Percentiles rank a stretch among this genome's conserved stretches.
Conservation (phyloP, 2,329 filamentous ascomycete species). For the Xylaria sp. region DNA sequence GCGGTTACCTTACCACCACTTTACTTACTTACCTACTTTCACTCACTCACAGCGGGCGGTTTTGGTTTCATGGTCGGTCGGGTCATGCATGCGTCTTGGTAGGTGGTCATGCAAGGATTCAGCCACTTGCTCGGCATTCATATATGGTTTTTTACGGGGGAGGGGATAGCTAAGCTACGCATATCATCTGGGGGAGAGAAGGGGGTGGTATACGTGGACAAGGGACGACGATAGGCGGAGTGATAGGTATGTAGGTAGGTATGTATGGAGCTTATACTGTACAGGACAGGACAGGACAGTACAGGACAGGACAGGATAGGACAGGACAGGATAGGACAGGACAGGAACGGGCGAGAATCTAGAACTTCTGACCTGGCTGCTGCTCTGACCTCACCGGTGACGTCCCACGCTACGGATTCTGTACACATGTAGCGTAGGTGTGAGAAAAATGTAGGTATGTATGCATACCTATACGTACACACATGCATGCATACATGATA, state of each 20-base stretch:
- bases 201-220: background rate
- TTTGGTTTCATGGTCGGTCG: constrained; percentile 8
- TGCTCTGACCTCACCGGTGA: constrained; percentile 6
- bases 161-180: no score
- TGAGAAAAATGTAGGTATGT: background rate
- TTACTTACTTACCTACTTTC: no score
- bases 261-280: no score
- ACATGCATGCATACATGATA: background rate
- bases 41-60: no score
- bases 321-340: no score
- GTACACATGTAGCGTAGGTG: constrained; percentile 11
- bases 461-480: background rate
- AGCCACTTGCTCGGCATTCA: constrained; percentile 23
- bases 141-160: constrained; percentile 5
- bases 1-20: background rate
- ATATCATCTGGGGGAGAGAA: no score
- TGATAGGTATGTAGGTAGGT: no score
- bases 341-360: background rate
- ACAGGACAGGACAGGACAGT: no score
- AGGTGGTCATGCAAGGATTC: constrained; percentile 17
- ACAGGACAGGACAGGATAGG: no score
- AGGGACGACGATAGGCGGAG: no score
- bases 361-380: background rate
- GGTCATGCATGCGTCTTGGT: background rate
- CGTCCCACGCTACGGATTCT: background rate